Evolutionary conservation across 2,329 filamentous ascomycete genomes (phyloP), one percentile per base, ranked within the genome.

Genomic region (Rhinocladiella similis): DNA sequence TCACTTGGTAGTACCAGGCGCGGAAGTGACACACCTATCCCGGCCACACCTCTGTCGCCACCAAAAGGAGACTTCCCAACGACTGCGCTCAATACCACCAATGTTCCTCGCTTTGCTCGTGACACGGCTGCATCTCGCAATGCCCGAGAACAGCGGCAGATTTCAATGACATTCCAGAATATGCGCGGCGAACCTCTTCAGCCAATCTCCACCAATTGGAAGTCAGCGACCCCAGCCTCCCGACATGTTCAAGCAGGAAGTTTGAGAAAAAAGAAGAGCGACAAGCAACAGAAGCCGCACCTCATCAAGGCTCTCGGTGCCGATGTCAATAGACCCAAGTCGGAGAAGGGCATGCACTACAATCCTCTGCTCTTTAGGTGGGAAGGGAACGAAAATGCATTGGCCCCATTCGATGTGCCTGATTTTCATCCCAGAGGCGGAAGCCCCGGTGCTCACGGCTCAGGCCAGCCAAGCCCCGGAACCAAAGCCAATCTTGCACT

Each of bases 261-360:
- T 54, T 74, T 77, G 71, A 87, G 83, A 72, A 74, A 73, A 63
- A 71, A 70, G 63, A 80, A 75, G 50, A 60, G 52, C 25, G 50
- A 56, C 6, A 62, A 62, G 33, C 81, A 82, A 19, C 83, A 86
- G 62, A 94, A 93, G 71, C 94, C 94, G 53, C 89, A 93, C 65
- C 79, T 99, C 59, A 97, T 97, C 68, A 88, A 92, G 57, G 91
- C 92, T 61, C 82, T 97, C 70, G 84, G 84, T 19, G 85, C 83
- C 64, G 80, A 82, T 38, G 82, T 86, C 59, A 90, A 88, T 65
- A 87, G 90, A 65, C 80, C 88, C 33, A 96, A 93, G 93, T 90
- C 87, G 68, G 83, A 96, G 59, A 94, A 96, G 72, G 94, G 93
- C 62, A 99, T 99, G 94, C 87, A 85, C 53, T 99, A 96, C 71